Evolutionary conservation across 305 asterid genomes (phyloP), one percentile per base, ranked within the genome.

Genomic region (Rubia occidens): DNA sequence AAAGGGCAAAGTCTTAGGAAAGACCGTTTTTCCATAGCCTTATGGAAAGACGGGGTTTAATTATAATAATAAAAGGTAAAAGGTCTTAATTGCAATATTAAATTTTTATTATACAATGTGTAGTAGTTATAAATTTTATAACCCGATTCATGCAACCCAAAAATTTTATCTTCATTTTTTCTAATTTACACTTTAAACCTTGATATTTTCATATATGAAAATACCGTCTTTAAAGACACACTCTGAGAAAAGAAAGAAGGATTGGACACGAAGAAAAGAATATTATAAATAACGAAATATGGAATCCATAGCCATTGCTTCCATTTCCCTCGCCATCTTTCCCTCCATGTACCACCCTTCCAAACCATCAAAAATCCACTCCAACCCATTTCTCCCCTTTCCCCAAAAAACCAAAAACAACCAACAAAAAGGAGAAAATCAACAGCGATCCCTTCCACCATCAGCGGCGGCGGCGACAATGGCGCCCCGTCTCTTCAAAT

Each of bases 401-500:
- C 45, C 4, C 37, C 21, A 75, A 11, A 17, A 69, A 67, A 14
- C 24, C 60, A 7, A 60, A 59, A 13, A 44, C 3, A 40, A 62
- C 17, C 39, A 45, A 8, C n/a, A 55, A n/a, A 18, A 18, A 20
- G 56, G 14, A 24, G 26, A 61, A 7, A 37, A 29, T 24, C 62
- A 24, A 42, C 0, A 13, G 21, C 55, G 17, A 17, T 5, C 13
- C 11, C 1, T 11, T 10, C 43, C 40, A 47, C 67, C 59, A 67
- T 47, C 58, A 35, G 6, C 69, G 14, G 40, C 78, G 75, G 11
- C 61, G 8, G 26, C 60, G 20, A 20, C 24, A n/a, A 91, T 91
- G 97, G 88, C 87, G 84, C 87, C 86, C 82, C 83, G 95, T 85
- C 86, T 91, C 84, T 79, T 87, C 71, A 75, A 75, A 75, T 91